Conservation (phyloP, 192 early-diverging fungal species). For the Entomortierella lignicola region DNA sequence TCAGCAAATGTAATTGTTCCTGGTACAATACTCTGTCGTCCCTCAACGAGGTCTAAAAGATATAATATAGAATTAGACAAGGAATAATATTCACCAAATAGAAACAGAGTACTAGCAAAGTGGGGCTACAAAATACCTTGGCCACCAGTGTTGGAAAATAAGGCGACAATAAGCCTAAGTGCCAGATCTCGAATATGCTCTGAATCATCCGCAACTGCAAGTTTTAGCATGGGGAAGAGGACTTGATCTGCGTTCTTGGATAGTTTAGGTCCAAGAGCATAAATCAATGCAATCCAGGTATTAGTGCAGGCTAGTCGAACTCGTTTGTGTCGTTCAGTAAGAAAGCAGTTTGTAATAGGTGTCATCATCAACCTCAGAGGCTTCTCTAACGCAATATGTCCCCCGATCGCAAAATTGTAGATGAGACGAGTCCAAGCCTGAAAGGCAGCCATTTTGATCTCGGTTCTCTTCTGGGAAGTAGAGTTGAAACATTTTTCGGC, state of each 20-base stretch:
- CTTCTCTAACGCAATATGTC: slow-evolving; percentile 33
- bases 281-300: slow-evolving; percentile 38
- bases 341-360: slow-evolving; percentile 31
- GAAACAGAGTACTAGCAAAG: not conserved
- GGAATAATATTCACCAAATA: not conserved
- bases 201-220: slow-evolving; percentile 22
- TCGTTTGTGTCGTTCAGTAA: slow-evolving; percentile 20
- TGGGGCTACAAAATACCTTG: slow-evolving; percentile 9
- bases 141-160: slow-evolving; percentile 35
- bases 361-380: slow-evolving; percentile 25
- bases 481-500: slow-evolving; percentile 44
- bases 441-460: slow-evolving; percentile 40
- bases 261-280: slow-evolving; percentile 21
- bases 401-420: slow-evolving; percentile 44
- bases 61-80: not conserved
- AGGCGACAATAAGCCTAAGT: slow-evolving; percentile 16
- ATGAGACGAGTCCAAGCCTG: slow-evolving; percentile 49
- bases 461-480: slow-evolving; percentile 7
- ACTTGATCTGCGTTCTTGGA: slow-evolving; percentile 25
- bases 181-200: slow-evolving; percentile 34
- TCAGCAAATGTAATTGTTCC: slow-evolving; percentile 39
- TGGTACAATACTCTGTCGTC: slow-evolving; percentile 23
- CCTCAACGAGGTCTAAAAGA: slow-evolving; percentile 36
- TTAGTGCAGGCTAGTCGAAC: slow-evolving; percentile 24
- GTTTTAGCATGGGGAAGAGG: slow-evolving; percentile 24